Conservation (phyloP, 352 stramenopile genomes). For the Halophytophthora batemanensis region DNA sequence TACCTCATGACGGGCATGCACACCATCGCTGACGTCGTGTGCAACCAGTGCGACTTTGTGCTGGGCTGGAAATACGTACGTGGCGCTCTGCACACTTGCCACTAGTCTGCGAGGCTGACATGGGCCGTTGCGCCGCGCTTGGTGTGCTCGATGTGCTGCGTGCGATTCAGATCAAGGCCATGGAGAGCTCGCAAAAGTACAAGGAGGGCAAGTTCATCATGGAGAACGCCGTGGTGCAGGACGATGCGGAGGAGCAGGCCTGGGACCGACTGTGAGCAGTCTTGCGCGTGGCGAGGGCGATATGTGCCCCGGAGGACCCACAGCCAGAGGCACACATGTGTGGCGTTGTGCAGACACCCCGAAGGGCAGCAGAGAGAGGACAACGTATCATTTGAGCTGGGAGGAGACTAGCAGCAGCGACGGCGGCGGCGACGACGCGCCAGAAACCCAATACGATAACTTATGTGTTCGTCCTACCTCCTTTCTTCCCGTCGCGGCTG, state of each 20-base stretch:
- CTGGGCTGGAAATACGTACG: slow-evolving; percentile 85
- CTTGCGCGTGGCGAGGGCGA: not conserved
- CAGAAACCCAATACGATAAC: slow-evolving; percentile 39
- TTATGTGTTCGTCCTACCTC: slow-evolving; percentile 37
- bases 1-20: slow-evolving; percentile 84
- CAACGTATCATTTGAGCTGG: slow-evolving; percentile 28
- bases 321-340: slow-evolving; percentile 4
- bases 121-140: not conserved
- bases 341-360: slow-evolving; percentile 10
- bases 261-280: slow-evolving; percentile 30
- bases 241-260: slow-evolving; percentile 50
- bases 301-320: not conserved
- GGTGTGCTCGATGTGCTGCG: slow-evolving; percentile 7
- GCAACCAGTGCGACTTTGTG: slow-evolving; percentile 52
- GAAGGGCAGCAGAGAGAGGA: slow-evolving; percentile 7
- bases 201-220: slow-evolving; percentile 87
- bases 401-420: slow-evolving; percentile 10
- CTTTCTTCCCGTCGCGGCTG: slow-evolving; percentile 16
- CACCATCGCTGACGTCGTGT: slow-evolving; percentile 70
- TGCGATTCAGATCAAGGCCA: slow-evolving; percentile 56
- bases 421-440: slow-evolving; percentile 2
- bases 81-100: not conserved
- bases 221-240: slow-evolving; percentile 69
- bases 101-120: not conserved
- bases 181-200: slow-evolving; percentile 82